Conservation (phyloP, 306 rosid species). For the Acacia acuminata region DNA sequence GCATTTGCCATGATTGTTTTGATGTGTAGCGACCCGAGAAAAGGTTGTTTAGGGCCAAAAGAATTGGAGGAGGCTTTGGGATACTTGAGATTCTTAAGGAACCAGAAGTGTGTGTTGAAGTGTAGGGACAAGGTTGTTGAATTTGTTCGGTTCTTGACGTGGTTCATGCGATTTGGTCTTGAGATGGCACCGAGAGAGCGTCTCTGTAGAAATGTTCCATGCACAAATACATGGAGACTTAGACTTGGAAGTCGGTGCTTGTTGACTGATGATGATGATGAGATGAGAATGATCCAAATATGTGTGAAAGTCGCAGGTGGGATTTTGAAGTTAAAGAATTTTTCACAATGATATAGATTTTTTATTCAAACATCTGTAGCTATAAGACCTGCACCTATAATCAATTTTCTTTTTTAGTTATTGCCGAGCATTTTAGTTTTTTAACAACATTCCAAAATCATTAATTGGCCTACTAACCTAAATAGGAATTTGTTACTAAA, state of each 20-base stretch:
- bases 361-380: no score
- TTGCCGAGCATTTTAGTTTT: no score
- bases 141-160: neutral
- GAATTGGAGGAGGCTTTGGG: neutral
- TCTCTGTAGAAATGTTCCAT: neutral
- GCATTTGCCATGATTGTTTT: neutral
- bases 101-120: neutral
- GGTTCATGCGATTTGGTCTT: neutral
- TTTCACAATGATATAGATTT: no score
- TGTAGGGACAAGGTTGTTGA: neutral
- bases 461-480: no score
- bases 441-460: no score
- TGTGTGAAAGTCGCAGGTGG: neutral
- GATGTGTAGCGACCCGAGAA: neutral
- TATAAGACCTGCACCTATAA: no score
- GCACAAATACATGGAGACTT: neutral
- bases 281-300: neutral
- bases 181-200: neutral
- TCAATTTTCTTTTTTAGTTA: no score
- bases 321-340: neutral
- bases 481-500: no score
- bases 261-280: neutral
- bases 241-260: neutral
- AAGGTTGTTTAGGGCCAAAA: neutral
- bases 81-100: neutral